Evolutionary conservation across 2,329 filamentous ascomycete species (phyloP).

Genomic region (Pyrenochaeta sp.): DNA sequence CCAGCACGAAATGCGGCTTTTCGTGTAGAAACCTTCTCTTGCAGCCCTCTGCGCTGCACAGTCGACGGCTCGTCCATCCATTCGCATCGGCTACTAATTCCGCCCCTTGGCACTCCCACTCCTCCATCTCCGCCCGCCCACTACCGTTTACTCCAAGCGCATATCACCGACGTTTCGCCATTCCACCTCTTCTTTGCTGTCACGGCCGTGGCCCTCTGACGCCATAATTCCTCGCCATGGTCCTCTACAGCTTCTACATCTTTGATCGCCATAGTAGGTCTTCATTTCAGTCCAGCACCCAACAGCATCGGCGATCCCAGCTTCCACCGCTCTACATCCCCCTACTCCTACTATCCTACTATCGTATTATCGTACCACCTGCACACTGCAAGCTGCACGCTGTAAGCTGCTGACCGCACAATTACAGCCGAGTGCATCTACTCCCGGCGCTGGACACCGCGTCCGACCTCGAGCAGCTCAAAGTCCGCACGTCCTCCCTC

Average conservation of each 20-base stretch:
- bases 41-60: too few relatives aligned
- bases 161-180: background rate
- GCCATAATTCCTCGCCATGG: constrained; percentile 65
- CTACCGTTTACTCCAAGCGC: background rate
- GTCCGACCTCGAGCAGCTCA: constrained; percentile 56
- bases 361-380: constrained; percentile 1
- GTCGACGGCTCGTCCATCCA: background rate
- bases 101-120: constrained; percentile 5
- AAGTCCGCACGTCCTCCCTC: constrained; percentile 61
- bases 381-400: too few relatives aligned
- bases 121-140: constrained; percentile 6
- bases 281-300: background rate
- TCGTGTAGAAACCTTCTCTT: too few relatives aligned
- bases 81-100: constrained; percentile 1
- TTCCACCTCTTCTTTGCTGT: background rate
- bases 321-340: background rate
- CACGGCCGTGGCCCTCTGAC: background rate
- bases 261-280: constrained; percentile 94
- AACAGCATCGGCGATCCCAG: background rate
- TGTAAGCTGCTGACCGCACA: constrained; percentile 30
- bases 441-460: constrained; percentile 80
- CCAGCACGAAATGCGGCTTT: too few relatives aligned
- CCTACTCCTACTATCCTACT: too few relatives aligned
- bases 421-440: constrained; percentile 92
- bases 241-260: constrained; percentile 97